These are phyloP conservation scores for Neurospora africana DNA, from an alignment of 495 filamentous ascomycete species.

Conservation along the genomic window DNA sequence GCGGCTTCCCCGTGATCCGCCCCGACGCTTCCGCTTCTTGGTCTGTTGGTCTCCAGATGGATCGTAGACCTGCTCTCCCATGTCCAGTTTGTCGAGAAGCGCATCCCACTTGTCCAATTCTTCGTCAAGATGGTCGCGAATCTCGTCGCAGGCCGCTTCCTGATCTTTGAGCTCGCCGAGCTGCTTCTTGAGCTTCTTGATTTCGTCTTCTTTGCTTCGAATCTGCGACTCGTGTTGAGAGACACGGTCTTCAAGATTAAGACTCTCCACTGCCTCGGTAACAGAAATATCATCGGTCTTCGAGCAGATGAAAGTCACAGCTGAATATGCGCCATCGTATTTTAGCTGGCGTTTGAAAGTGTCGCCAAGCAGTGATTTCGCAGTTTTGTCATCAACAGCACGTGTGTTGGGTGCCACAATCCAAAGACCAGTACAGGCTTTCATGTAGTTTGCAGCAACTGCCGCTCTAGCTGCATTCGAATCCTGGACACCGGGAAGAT, in stretches of 20 bases:
- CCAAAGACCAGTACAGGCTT: constrained; percentile 44
- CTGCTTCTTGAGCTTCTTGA: constrained; percentile 30
- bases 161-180: constrained; percentile 27
- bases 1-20: constrained; percentile 7
- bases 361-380: constrained; percentile 49
- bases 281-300: constrained; percentile 57
- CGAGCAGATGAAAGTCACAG: constrained; percentile 55
- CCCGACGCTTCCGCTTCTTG: constrained; percentile 24
- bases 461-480: constrained; percentile 53
- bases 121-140: constrained; percentile 9
- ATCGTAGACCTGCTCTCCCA: constrained; percentile 40
- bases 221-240: constrained; percentile 10
- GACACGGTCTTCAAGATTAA: constrained; percentile 38
- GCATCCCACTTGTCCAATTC: constrained; percentile 39
- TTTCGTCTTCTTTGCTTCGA: constrained; percentile 2
- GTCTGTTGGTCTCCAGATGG: constrained; percentile 19
- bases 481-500: constrained; percentile 56
- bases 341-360: constrained; percentile 54
- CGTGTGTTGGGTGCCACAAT: constrained; percentile 56
- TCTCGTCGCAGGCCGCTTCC: constrained; percentile 11
- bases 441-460: constrained; percentile 53
- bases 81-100: constrained; percentile 30
- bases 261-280: constrained; percentile 22
- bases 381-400: constrained; percentile 56
- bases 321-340: constrained; percentile 47